Conservation (phyloP, 345 rosid species). For the Balakata baccata region DNA sequence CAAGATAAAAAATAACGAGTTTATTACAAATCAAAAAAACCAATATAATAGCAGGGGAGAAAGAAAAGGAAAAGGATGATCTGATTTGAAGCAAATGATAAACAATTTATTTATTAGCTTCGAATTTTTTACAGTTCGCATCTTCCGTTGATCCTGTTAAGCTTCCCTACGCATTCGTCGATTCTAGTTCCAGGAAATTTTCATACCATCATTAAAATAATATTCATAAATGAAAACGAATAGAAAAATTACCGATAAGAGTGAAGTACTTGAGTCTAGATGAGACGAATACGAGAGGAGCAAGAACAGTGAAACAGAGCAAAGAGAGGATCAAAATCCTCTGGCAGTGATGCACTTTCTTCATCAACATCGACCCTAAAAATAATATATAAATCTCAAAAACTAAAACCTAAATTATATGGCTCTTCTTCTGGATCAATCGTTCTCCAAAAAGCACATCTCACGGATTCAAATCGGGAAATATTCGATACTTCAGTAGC, state of each 20-base stretch:
- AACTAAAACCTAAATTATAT: constrained; percentile 6
- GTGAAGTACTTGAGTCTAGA: constrained; percentile 46
- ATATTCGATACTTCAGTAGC: constrained; percentile 34
- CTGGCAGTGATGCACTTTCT: constrained; percentile 64
- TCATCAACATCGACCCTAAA: constrained; percentile 47
- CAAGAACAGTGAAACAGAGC: constrained; percentile 63
- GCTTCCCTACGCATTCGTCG: neutral
- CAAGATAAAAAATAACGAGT: constrained; percentile 1
- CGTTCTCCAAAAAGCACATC: constrained; percentile 42
- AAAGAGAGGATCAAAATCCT: constrained; percentile 76
- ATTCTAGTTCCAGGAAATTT: neutral
- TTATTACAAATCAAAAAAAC: constrained; percentile 17
- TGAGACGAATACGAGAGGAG: constrained; percentile 71
- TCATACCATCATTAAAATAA: neutral
- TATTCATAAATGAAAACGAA: neutral
- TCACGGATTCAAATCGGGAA: constrained; percentile 20
- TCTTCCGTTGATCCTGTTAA: neutral
- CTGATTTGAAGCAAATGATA: neutral
- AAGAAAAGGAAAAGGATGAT: neutral
- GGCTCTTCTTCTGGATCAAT: constrained; percentile 25
- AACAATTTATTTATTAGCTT: neutral
- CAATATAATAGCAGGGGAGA: neutral
- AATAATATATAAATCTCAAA: neutral
- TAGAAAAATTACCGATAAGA: constrained; percentile 45
- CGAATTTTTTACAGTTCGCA: neutral